Percentiles rank a stretch among this genome's conserved stretches.
These are phyloP conservation scores for Aspergillus jensenii DNA, from an alignment of 2,329 filamentous ascomycete species.

Conservation along the genomic window DNA sequence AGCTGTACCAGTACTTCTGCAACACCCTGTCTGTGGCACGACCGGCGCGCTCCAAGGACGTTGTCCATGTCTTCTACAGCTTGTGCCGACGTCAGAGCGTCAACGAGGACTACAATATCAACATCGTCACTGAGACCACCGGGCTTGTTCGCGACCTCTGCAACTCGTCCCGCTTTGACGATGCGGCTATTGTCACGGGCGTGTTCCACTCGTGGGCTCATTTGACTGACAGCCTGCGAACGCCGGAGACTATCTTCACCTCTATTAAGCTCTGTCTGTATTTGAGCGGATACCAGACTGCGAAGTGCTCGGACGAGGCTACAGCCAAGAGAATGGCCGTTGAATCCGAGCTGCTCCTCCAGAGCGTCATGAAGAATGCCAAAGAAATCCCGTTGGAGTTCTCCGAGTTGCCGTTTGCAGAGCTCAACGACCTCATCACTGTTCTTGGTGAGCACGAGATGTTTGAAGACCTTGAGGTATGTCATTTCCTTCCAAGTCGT, in stretches of 20 bases:
- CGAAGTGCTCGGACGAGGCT: constrained; percentile 28
- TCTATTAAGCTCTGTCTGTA: constrained; percentile 40
- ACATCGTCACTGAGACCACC: constrained; percentile 30
- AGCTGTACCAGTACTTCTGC: constrained; percentile 40
- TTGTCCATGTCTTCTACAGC: constrained; percentile 34
- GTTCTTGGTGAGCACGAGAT: constrained; percentile 39
- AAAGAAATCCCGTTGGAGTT: constrained; percentile 34
- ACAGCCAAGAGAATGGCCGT: constrained; percentile 30
- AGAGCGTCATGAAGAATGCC: constrained; percentile 32
- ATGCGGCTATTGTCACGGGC: constrained; percentile 34
- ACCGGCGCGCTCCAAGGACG: constrained; percentile 24
- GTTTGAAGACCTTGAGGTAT: constrained; percentile 38
- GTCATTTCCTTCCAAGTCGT: neutral
- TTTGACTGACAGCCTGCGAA: constrained; percentile 33
- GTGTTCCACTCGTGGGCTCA: constrained; percentile 37
- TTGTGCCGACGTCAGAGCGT: constrained; percentile 33
- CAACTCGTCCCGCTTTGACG: constrained; percentile 30
- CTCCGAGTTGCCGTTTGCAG: constrained; percentile 34
- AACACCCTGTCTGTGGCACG: constrained; percentile 29
- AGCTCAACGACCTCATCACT: constrained; percentile 39
- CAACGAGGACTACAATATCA: constrained; percentile 30
- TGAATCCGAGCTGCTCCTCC: constrained; percentile 34
- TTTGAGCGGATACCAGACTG: constrained; percentile 33
- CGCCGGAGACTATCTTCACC: constrained; percentile 32
- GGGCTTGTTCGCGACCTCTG: constrained; percentile 31